phyloP scores from a whole-genome alignment of 139 green algal species.

The Trebouxia sp. region DNA sequence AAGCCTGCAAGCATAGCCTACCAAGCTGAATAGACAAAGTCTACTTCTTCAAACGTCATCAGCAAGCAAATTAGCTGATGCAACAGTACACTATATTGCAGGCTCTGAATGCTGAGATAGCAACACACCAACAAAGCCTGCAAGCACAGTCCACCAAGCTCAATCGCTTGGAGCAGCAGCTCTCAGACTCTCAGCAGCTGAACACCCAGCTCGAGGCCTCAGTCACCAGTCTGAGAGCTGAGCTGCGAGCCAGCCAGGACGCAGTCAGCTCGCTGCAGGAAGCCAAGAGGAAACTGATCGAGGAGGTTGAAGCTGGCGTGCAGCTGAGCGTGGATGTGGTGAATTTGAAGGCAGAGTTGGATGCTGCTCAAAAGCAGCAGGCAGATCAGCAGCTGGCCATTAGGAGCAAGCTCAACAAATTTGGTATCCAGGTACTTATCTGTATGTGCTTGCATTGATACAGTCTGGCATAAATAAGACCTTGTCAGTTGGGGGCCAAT shows the following conservation, averaged over 20 bases:
- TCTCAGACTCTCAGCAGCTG: slow-evolving; percentile 13
- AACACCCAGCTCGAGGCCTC: background rate
- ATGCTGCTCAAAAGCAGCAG: background rate
- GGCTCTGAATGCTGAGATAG: slow-evolving; percentile 10
- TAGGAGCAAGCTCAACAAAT: slow-evolving; percentile 27
- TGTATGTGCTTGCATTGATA: no score
- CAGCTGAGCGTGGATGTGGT: slow-evolving; percentile 19
- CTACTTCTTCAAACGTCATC: no score
- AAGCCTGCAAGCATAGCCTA: no score
- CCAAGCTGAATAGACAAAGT: no score
- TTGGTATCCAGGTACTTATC: slow-evolving; percentile 15
- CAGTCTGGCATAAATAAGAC: background rate
- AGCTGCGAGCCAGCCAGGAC: background rate
- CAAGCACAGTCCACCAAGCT: background rate
- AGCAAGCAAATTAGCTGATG: background rate
- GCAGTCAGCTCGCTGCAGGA: background rate
- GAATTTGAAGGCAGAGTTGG: background rate
- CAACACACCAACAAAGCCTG: background rate
- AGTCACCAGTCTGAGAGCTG: background rate
- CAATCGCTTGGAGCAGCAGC: slow-evolving; percentile 10
- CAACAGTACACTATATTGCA: background rate
- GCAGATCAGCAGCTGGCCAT: background rate
- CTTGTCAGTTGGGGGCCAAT: no score
- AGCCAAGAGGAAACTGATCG: slow-evolving; percentile 24
- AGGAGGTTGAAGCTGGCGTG: slow-evolving; percentile 13